These are phyloP conservation scores for Leishmania tropica DNA, from an alignment of 208 protist species.

Conservation along the genomic window DNA sequence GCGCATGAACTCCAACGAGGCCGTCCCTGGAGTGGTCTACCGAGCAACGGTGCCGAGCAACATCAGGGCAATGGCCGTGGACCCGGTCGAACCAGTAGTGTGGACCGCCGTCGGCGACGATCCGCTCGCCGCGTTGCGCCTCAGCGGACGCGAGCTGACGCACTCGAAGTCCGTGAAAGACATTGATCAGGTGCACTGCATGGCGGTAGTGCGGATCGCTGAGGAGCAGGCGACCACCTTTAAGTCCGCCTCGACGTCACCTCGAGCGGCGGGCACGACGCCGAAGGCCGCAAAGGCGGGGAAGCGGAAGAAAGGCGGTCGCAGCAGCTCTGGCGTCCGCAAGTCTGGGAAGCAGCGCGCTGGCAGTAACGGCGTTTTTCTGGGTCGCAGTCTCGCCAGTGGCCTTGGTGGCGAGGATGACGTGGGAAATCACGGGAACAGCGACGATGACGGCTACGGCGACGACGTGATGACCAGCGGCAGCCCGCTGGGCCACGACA, in stretches of 20 bases:
- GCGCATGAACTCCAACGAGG: slow-evolving; percentile 27
- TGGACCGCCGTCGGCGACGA: slow-evolving; percentile 83
- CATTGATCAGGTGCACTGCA: slow-evolving; percentile 84
- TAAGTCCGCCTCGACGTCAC: slow-evolving; percentile 42
- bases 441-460: slow-evolving; percentile 7
- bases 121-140: slow-evolving; percentile 58
- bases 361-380: neutral
- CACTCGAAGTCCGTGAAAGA: slow-evolving; percentile 47
- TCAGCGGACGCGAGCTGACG: slow-evolving; percentile 59
- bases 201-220: slow-evolving; percentile 79
- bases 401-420: slow-evolving; percentile 9
- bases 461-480: neutral
- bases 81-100: slow-evolving; percentile 64
- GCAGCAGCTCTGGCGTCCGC: slow-evolving; percentile 14
- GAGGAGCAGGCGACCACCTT: slow-evolving; percentile 61
- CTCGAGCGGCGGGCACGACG: neutral
- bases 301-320: slow-evolving; percentile 23
- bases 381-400: slow-evolving; percentile 2
- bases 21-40: slow-evolving; percentile 46
- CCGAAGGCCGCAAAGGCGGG: slow-evolving; percentile 19
- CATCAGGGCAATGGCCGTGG: slow-evolving; percentile 68
- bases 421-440: neutral
- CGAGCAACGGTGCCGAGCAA: slow-evolving; percentile 45
- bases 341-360: slow-evolving; percentile 18
- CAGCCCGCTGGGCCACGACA: slow-evolving; percentile 8